phyloP scores from a whole-genome alignment of 371 early-diverging fungal species.

The Lichtheimia ramosa region DNA sequence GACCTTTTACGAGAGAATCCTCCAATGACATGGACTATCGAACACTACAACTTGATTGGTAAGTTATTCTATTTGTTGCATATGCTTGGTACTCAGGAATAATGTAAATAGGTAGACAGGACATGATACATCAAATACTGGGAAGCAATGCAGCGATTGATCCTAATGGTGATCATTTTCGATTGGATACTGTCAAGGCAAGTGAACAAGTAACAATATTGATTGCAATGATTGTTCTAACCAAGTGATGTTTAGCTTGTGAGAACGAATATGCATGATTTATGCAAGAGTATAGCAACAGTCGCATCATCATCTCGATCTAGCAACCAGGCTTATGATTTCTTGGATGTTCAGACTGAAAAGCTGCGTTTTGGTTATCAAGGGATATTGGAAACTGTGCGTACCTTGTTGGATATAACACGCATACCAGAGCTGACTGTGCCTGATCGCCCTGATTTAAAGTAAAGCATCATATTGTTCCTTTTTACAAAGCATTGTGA shows the following conservation, averaged over 20 bases:
- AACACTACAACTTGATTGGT: conserved; percentile 55
- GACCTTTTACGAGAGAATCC: conserved; percentile 40
- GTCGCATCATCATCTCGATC: not conserved
- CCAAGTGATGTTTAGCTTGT: not conserved
- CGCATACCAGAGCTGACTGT: conserved; percentile 40
- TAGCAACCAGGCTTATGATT: conserved; percentile 14
- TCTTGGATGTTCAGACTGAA: conserved; percentile 26
- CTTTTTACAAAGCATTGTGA: conserved; percentile 2
- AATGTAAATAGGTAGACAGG: conserved; percentile 55
- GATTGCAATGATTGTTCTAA: too few relatives aligned
- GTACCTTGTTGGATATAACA: conserved; percentile 54
- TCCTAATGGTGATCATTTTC: conserved; percentile 4
- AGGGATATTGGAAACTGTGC: conserved; percentile 63
- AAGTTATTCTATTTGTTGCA: conserved; percentile 2
- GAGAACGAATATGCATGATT: not conserved
- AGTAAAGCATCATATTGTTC: conserved; percentile 24
- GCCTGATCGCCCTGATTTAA: conserved; percentile 30
- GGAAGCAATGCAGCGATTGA: not conserved
- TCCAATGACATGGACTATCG: conserved; percentile 35
- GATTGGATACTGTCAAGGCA: conserved; percentile 1
- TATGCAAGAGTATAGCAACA: not conserved
- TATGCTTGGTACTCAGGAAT: not conserved
- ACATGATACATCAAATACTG: conserved; percentile 55
- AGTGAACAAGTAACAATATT: not conserved
- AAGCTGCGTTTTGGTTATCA: conserved; percentile 64